Base-by-base conservation (phyloP, 2,329 filamentous ascomycete genomes). In the Dothideomycetidae sp. region DNA sequence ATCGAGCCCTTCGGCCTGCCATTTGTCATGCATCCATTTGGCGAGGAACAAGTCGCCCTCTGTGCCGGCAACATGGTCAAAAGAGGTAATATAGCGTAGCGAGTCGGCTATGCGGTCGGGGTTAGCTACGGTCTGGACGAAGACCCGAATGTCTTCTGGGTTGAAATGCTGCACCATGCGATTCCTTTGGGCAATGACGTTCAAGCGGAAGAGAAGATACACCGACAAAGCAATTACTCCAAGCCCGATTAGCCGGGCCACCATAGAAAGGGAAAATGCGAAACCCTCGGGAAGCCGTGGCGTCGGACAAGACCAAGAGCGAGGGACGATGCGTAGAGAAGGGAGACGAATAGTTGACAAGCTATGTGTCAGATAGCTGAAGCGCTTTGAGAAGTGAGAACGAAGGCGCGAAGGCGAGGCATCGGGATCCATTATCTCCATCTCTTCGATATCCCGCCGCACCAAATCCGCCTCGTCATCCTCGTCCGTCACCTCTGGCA, bases 31-130 rank as follows among this genome's bases (percentile, higher is more conserved):
- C 38, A 94, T 74, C 64, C 86, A 92, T 62, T 83, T 72, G 5
- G 83, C 88, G 38, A 93, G 68, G 31, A 79, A 81, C 50, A 79
- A 85, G 60, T 92, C 88, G 33, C 90, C 90, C 61, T 93, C 79
- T 3, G 85, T 93, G n/a, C 90, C 90, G 2, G 84, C 90, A 44
- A 96, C 69, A 57, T 96, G 90, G 44, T 90, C 81, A 54, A 82
- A 93, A 39, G 71, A 72, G 3, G 84, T 88, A 44, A 88, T 75
- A 52, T 86, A 80, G 50, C 72, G 65, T 42, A 93, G 61, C 41
- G 81, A 81, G 29, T 81, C 76, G 45, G 75, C 71, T 54, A 68
- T 66, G 33, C 56, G 46, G 42, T 68, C 67, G 38, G 73, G 66
- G 51, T 92, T 78, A 46, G 93, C 72, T 48, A 74, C 75, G 33